Percentiles rank a stretch among this genome's conserved stretches.
phyloP scores from a whole-genome alignment of 306 rosid species.

The Vicia sativa region DNA sequence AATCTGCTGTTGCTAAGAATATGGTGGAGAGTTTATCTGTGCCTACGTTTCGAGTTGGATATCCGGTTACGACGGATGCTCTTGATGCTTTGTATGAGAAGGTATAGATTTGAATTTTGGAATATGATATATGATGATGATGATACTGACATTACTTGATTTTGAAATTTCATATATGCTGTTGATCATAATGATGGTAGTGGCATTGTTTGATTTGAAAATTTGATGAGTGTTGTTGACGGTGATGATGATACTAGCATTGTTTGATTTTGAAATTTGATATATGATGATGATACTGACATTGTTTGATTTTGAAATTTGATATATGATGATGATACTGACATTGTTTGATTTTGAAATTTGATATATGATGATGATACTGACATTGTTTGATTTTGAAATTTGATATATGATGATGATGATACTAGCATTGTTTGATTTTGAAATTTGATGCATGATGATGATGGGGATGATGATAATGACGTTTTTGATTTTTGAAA shows the following conservation, averaged over 20 bases:
- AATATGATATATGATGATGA: background rate
- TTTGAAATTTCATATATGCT: too few relatives aligned
- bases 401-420: background rate
- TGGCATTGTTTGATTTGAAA: background rate
- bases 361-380: background rate
- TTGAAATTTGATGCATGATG: too few relatives aligned
- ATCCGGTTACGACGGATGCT: slow-evolving; percentile 70
- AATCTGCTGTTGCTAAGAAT: slow-evolving; percentile 81
- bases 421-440: too few relatives aligned
- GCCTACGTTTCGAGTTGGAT: slow-evolving; percentile 84
- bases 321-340: too few relatives aligned
- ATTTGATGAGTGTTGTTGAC: background rate
- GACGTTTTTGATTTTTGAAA: background rate
- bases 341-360: too few relatives aligned
- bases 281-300: background rate
- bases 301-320: too few relatives aligned
- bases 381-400: background rate
- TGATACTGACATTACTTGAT: background rate
- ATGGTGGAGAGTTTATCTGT: slow-evolving; percentile 89
- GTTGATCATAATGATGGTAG: background rate
- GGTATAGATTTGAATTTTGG: slow-evolving; percentile 41
- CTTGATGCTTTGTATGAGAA: slow-evolving; percentile 69
- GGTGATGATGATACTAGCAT: background rate
- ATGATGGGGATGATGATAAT: background rate
- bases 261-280: slow-evolving; percentile 5